Evolutionary conservation across 2,329 filamentous ascomycete species (phyloP), one percentile per base, ranked within the genome.

Genomic region (Corniculantispora saksenae): DNA sequence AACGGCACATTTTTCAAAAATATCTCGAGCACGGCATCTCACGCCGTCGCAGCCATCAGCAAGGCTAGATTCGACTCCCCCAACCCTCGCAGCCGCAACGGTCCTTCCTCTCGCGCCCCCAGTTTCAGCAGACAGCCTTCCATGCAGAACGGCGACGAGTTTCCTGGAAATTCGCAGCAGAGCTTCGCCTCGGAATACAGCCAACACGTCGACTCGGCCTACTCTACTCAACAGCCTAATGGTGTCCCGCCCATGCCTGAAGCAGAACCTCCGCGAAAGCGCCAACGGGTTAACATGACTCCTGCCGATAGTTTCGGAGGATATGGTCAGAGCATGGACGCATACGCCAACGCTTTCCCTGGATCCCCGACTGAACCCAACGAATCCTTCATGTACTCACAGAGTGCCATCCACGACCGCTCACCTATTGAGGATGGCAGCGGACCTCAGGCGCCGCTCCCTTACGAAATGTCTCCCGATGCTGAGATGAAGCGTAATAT

Each of bases 1-100:
- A 89, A 91, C 55, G 94, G 93, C 21, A 97, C 95, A 1, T 97
- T 97, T 75, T 98, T 99, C 82, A 94, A 94, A 74, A 97, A 96
- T 73, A 98, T 99, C 69, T 98, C 94, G 4, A 91, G 89, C 68
- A 97, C 93, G 1, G 94, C 95, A 1, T 95, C 92, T 5, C 94
- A 93, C 72, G 95, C 95, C 32, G 92, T 99, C 64, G 94, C 93
- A 67, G 94, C 95, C 66, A 96, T 99, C 77, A 97, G 92, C 85
- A 97, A 98, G 80, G 94, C 95, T 19, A 87, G 94, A 15, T 91
- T 97, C 71, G 94, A 97, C 75, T 97, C 94, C 2, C 93, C 94
- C 1, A 90, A 86, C 9, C 91, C 91, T 5, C 83, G 91, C 66
- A 83, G 80, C 64, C 85, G 86, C 38, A 88, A 86, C 69, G 88